Percentiles rank a stretch among this genome's conserved stretches.
Conservation (phyloP, 176 grass and related monocot species). For the Ampelocalamus luodianensis region DNA sequence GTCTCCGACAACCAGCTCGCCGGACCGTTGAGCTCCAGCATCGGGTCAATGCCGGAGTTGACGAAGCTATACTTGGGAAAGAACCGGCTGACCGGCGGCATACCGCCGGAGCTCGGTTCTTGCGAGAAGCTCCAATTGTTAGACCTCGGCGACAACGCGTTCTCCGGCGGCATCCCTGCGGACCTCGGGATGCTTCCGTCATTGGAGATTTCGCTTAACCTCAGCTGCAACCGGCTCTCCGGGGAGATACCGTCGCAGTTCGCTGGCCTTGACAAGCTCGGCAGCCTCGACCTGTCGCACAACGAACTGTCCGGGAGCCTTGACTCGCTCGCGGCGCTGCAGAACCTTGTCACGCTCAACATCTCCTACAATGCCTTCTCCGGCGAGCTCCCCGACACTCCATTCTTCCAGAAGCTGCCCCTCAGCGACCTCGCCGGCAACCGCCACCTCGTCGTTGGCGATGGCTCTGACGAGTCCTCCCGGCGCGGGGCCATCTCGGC, state of each 20-base stretch:
- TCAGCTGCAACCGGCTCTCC: slow-evolving; percentile 76
- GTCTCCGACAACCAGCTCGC: slow-evolving; percentile 77
- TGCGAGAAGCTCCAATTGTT: slow-evolving; percentile 84
- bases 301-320: slow-evolving; percentile 75
- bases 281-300: slow-evolving; percentile 80
- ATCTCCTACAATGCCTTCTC: slow-evolving; percentile 91
- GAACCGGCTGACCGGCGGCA: slow-evolving; percentile 63
- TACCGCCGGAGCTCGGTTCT: slow-evolving; percentile 70
- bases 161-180: slow-evolving; percentile 65
- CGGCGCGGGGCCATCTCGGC: slow-evolving; percentile 46
- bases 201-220: slow-evolving; percentile 87
- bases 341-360: slow-evolving; percentile 88
- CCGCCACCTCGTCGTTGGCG: slow-evolving; percentile 58
- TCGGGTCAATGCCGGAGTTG: slow-evolving; percentile 64
- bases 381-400: slow-evolving; percentile 79
- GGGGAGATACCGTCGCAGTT: slow-evolving; percentile 72
- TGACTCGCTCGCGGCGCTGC: slow-evolving; percentile 55
- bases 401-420: slow-evolving; percentile 85
- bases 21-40: slow-evolving; percentile 54
- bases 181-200: slow-evolving; percentile 67
- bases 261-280: slow-evolving; percentile 76
- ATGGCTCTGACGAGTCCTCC: slow-evolving; percentile 41
- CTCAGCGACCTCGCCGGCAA: slow-evolving; percentile 87
- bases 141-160: slow-evolving; percentile 76
- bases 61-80: slow-evolving; percentile 75